Percentiles rank a stretch among this genome's conserved stretches.
Evolutionary conservation across 1,139 yeast species (phyloP).

Genomic region (Arxiozyma heterogenica): DNA sequence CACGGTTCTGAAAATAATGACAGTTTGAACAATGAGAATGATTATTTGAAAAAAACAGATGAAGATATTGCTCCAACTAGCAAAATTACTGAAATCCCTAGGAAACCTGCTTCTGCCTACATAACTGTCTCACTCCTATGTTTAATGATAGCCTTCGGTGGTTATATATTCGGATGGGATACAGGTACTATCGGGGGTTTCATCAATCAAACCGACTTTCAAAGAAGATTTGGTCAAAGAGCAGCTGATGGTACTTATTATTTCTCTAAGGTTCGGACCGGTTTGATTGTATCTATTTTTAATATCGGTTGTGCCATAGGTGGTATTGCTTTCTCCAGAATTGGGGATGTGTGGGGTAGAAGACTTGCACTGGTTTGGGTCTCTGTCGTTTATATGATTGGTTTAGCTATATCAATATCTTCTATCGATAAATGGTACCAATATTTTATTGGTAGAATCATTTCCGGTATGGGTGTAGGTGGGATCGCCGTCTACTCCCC

Average conservation of each 20-base stretch:
- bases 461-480: conserved; percentile 58
- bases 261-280: conserved; percentile 10
- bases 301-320: conserved; percentile 10
- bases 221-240: conserved; percentile 8
- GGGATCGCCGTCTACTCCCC: conserved; percentile 52
- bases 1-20: too few relatives aligned
- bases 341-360: conserved; percentile 8
- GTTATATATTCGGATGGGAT: conserved; percentile 10
- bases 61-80: neutral
- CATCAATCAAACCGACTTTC: conserved; percentile 7
- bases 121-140: conserved; percentile 4
- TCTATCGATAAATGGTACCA: conserved; percentile 11
- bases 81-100: conserved; percentile 5
- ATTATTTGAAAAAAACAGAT: conserved; percentile 8
- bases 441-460: conserved; percentile 25
- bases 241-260: conserved; percentile 8
- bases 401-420: conserved; percentile 10
- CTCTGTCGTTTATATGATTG: conserved; percentile 11
- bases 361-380: conserved; percentile 7
- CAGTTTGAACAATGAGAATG: neutral
- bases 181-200: conserved; percentile 12
- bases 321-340: conserved; percentile 5
- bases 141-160: conserved; percentile 8
- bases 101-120: conserved; percentile 5
- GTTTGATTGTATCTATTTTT: conserved; percentile 9